Percentiles rank a stretch among this genome's conserved stretches.
Evolutionary conservation across 768 basidiomycete genomes (phyloP).

Genomic region (Xerocomus spinulosus): DNA sequence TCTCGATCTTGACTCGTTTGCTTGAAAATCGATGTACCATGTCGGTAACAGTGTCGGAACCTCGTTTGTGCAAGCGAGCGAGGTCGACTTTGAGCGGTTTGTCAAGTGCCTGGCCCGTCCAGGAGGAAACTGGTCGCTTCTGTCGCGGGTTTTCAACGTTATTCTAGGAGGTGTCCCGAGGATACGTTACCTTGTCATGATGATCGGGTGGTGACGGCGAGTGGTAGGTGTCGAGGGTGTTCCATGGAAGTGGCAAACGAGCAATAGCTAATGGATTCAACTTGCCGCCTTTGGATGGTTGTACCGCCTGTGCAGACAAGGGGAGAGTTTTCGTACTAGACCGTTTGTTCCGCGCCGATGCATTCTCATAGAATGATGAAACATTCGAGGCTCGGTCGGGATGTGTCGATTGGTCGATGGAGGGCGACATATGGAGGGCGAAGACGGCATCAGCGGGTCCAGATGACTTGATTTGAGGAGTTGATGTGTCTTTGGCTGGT

Average conservation of each 20-base stretch:
- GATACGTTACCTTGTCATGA: too few species aligned
- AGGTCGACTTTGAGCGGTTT: slow-evolving; percentile 18
- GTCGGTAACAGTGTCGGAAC: slow-evolving; percentile 16
- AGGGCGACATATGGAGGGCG: background rate
- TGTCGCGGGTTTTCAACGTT: background rate
- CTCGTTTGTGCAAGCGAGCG: slow-evolving; percentile 24
- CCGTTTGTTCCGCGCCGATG: background rate
- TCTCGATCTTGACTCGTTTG: slow-evolving; percentile 21
- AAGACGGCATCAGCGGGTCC: background rate
- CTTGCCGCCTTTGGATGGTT: slow-evolving; percentile 7
- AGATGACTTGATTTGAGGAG: background rate
- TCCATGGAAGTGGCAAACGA: slow-evolving; percentile 28
- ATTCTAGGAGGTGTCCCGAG: background rate
- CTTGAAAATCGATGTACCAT: slow-evolving; percentile 19
- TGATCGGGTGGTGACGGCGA: background rate
- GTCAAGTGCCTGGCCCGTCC: slow-evolving; percentile 5
- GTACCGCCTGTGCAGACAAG: slow-evolving; percentile 16
- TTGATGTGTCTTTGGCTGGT: background rate
- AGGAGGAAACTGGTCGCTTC: background rate
- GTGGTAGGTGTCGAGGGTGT: background rate
- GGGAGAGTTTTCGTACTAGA: slow-evolving; percentile 12
- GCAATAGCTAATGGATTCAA: slow-evolving; percentile 25
- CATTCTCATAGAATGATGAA: slow-evolving; percentile 18
- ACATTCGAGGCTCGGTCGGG: slow-evolving; percentile 2
- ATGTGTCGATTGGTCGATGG: background rate